Base-by-base conservation (phyloP, 2,329 filamentous ascomycete species). In the Graphium sp. region DNA sequence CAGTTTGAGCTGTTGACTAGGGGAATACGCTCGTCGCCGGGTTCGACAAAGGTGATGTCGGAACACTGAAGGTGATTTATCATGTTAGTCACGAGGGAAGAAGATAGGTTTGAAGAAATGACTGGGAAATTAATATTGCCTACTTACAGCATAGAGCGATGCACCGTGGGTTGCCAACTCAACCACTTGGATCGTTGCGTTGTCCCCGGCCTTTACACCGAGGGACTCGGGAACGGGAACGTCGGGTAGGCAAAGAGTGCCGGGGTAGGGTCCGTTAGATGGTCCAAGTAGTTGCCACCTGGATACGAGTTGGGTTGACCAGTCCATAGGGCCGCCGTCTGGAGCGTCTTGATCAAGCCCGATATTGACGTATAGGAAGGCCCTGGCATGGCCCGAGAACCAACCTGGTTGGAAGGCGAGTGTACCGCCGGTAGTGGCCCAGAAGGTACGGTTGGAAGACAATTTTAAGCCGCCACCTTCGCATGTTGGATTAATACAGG, bases 311-410 rank as follows among this genome's bases (percentile, higher is more conserved):
- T 67, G 58, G 47, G 75, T 69, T 34, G 78, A 84, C 23, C 42
- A 45, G 22, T 36, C 36, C 32, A 32, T 28, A 9, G 36, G 36
- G 8, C 36, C 36, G 13, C 34, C 34, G 29, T 59, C 56, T 10
- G 63, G 62, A 0, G 58, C 62, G 13, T 57, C 55, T 10, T 62
- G 78, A 32, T 76, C 78, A 37, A 80, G 66, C 34, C 83, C 83
- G 33, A 91, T 59, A 54, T 91, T 91, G 52, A 92, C 60, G 53
- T 87, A 89, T 44, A 89, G 64, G 39, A 81, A 66, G 6, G 80
- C 81, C 5, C 70, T 73, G 15, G 62, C 50, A 46, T 91, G 83
- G 32, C 83, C 83, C 32, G 71, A 69, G 56, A 89, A 89, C 83
- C 82, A 91, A 40, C 82, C 83, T 0, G 83, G 83, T 44, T 91